A percentile compares a stretch with the other conserved stretches of the same genome.
Evolutionary conservation across 352 stramenopile genomes (phyloP).

Genomic region (Stephanocyclus meneghinianus): DNA sequence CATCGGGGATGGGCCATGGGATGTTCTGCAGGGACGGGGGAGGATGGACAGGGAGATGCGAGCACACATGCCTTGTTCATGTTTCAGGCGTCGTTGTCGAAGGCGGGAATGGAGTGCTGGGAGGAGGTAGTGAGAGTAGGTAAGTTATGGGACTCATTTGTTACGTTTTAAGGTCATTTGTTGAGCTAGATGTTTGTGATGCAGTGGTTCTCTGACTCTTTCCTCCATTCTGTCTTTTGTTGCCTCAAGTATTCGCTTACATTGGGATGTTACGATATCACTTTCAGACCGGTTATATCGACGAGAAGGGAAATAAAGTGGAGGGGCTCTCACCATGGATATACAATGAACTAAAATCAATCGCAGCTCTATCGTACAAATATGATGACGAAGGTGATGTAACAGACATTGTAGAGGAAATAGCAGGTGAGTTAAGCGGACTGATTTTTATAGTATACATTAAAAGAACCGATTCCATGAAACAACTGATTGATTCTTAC

Average conservation of each 20-base stretch:
- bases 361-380: constrained; percentile 69
- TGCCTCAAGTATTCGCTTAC: constrained; percentile 63
- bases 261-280: constrained; percentile 72
- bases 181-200: not conserved
- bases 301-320: constrained; percentile 27
- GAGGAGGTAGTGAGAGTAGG: constrained; percentile 55
- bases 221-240: not conserved
- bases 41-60: constrained; percentile 65
- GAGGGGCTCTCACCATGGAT: constrained; percentile 68
- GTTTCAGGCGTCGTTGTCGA: constrained; percentile 67
- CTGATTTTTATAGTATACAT: not conserved
- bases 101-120: constrained; percentile 71
- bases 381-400: constrained; percentile 73
- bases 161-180: not conserved
- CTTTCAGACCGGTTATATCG: constrained; percentile 44
- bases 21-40: constrained; percentile 67
- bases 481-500: not conserved
- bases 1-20: constrained; percentile 61
- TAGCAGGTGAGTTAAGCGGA: constrained; percentile 54
- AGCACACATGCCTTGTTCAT: constrained; percentile 75
- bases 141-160: not conserved
- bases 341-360: constrained; percentile 71
- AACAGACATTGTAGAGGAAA: constrained; percentile 67
- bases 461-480: not conserved
- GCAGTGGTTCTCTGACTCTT: not conserved